Conservation (phyloP, 2,329 filamentous ascomycete species). For the Paraphoma chrysanthemicola region DNA sequence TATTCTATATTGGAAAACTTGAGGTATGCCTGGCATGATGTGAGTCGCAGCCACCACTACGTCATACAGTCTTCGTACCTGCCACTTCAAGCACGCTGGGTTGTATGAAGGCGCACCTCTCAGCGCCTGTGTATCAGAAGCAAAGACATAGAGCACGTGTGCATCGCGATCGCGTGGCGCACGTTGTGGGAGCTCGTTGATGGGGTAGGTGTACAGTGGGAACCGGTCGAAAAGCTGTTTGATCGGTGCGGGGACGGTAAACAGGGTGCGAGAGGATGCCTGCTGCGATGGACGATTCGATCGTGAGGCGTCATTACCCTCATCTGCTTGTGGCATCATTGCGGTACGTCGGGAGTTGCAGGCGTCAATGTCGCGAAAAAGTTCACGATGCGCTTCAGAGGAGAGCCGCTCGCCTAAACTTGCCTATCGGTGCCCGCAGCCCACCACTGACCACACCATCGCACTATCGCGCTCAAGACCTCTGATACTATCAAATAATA, state of each 20-base stretch:
- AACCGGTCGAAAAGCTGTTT: slow-evolving; percentile 85
- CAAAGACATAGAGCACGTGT: slow-evolving; percentile 79
- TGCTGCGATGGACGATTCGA: slow-evolving; percentile 8
- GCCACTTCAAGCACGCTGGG: slow-evolving; percentile 93
- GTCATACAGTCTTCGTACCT: slow-evolving; percentile 64
- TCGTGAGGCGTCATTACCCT: slow-evolving; percentile 8
- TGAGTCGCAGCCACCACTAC: slow-evolving; percentile 11
- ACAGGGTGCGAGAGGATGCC: slow-evolving; percentile 32
- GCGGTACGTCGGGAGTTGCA: slow-evolving; percentile 13
- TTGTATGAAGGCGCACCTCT: slow-evolving; percentile 79
- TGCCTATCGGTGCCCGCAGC: slow-evolving; percentile 17
- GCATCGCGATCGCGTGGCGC: slow-evolving; percentile 55
- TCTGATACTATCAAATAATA: too few species aligned
- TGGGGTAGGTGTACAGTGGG: slow-evolving; percentile 76
- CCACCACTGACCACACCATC: too few species aligned
- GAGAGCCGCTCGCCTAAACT: slow-evolving; percentile 33
- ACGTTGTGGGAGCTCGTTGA: slow-evolving; percentile 76
- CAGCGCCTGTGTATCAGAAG: slow-evolving; percentile 67
- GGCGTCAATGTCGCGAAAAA: slow-evolving; percentile 25
- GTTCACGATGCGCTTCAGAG: slow-evolving; percentile 27
- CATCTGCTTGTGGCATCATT: slow-evolving; percentile 28
- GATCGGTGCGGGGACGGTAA: slow-evolving; percentile 73
- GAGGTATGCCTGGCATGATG: slow-evolving; percentile 73
- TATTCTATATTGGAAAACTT: slow-evolving; percentile 76
- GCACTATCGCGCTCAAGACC: too few species aligned